Conservation (phyloP, 2,329 filamentous ascomycete species). For the Ophiostoma pallidulum region DNA sequence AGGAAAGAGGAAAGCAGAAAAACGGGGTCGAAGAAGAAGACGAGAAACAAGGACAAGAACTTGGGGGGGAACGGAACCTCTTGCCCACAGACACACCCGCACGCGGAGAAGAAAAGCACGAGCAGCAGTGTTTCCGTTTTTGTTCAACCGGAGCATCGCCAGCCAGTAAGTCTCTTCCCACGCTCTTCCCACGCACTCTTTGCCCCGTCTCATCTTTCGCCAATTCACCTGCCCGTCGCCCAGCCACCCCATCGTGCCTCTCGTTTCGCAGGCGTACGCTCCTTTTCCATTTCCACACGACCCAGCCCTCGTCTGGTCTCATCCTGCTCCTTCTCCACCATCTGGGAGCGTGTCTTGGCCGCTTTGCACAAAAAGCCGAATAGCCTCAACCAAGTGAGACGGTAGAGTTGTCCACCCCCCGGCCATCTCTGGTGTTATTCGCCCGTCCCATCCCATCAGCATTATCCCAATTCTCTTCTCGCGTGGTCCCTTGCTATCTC, state of each 20-base stretch:
- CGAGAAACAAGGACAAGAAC: too few species aligned
- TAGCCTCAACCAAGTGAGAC: too few species aligned
- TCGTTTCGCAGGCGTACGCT: not conserved
- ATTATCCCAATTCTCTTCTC: too few species aligned
- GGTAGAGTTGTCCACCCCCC: too few species aligned
- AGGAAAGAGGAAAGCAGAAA: not conserved
- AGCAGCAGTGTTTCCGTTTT: not conserved
- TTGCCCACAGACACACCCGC: too few species aligned
- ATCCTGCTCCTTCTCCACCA: not conserved
- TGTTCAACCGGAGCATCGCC: not conserved
- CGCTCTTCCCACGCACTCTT: too few species aligned
- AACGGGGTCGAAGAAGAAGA: too few species aligned
- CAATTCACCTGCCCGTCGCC: not conserved
- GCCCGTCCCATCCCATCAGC: too few species aligned
- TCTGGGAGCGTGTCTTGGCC: not conserved
- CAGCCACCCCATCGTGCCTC: not conserved
- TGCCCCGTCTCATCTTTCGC: not conserved
- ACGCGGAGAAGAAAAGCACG: too few species aligned
- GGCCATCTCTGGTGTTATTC: too few species aligned
- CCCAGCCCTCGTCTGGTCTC: not conserved
- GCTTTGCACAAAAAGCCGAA: too few species aligned
- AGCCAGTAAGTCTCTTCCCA: not conserved
- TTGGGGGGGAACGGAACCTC: too few species aligned
- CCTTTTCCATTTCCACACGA: not conserved
- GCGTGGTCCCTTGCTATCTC: not conserved